A percentile compares a stretch with the other conserved stretches of the same genome.
These are phyloP conservation scores for Fraxinus sp. DNA, from an alignment of 305 asterid species.

Conservation along the genomic window DNA sequence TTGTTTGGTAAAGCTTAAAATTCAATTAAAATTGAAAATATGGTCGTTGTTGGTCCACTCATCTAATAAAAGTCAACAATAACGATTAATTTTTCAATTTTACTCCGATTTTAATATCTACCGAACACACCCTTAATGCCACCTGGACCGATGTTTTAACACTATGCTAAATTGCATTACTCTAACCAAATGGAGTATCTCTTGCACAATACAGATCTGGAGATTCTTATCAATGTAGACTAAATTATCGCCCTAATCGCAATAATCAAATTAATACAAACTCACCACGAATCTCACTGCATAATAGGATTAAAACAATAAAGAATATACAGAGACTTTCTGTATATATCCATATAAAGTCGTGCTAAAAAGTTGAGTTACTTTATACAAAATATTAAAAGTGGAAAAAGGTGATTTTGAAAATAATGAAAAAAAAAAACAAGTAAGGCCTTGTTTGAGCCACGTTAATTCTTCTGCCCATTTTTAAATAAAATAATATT, in stretches of 20 bases:
- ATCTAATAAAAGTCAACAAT: too few relatives aligned
- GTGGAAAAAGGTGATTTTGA: neutral
- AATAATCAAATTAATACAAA: neutral
- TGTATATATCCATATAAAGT: neutral
- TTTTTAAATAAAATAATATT: too few relatives aligned
- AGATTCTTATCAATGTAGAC: neutral
- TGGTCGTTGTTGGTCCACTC: too few relatives aligned
- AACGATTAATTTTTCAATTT: too few relatives aligned
- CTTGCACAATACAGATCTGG: neutral
- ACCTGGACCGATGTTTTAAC: too few relatives aligned
- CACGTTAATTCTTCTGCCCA: too few relatives aligned
- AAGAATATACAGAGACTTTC: neutral
- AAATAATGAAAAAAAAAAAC: neutral
- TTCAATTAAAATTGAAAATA: too few relatives aligned
- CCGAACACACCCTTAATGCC: too few relatives aligned
- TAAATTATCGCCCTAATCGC: neutral
- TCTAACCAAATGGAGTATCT: conserved; percentile 6
- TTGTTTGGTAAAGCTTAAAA: too few relatives aligned
- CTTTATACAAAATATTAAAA: neutral
- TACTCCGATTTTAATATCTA: too few relatives aligned
- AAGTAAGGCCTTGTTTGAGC: too few relatives aligned
- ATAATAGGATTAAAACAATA: conserved; percentile 4
- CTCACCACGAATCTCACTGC: neutral
- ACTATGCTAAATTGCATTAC: neutral
- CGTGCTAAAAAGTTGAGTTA: neutral